Evolutionary conservation across 2,329 filamentous ascomycete species (phyloP), one percentile per base, ranked within the genome.

Genomic region (Scedosporium aurantiacum): DNA sequence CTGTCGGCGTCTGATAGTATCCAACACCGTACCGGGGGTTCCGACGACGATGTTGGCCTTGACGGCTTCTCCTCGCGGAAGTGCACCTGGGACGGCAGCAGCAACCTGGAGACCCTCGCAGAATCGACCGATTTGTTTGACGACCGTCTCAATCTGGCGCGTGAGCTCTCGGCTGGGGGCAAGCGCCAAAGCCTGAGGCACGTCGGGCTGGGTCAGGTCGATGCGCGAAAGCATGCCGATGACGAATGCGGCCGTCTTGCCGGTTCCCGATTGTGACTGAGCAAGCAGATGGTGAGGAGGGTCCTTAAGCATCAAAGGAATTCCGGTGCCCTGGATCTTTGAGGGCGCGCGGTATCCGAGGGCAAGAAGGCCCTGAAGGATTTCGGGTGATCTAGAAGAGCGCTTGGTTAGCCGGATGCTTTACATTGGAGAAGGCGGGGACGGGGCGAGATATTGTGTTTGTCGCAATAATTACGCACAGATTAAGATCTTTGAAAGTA

Each of bases 241-340:
- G 55, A 94, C 90, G 73, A 99, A 99, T 23, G 94, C 94, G 21
- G 92, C 94, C 0, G 94, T 99, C 80, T 99, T 99, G 70, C 94
- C 94, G 21, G 94, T 99, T 68, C 94, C 94, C 2, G 94, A 99
- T 74, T 99, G 94, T n/a, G 94, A 99, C 76, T 99, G 94, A 3
- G 92, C 94, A 70, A 99, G 93, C 82, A 99, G 89, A 75, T 97
- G 97, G 66, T 82, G 82, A 0, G 93, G 88, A n/a, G 94, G 93
- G 70, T 96, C 80, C 68, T 83, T 78, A 65, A 99, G 83, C 70
- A 99, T 88, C 61, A 99, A 81, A 28, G 94, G 94, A 18, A 99
- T 82, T 1, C 94, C 94, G 68, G 88, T 90, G 74, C 96, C 94
- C 78, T 99, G 94, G 66, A 99, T 96, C 78, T 99, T 99, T 62